Percentiles rank a stretch among this genome's conserved stretches.
phyloP scores from a whole-genome alignment of 129 eudicot genomes.

The Helichrysum umbraculigerum region DNA sequence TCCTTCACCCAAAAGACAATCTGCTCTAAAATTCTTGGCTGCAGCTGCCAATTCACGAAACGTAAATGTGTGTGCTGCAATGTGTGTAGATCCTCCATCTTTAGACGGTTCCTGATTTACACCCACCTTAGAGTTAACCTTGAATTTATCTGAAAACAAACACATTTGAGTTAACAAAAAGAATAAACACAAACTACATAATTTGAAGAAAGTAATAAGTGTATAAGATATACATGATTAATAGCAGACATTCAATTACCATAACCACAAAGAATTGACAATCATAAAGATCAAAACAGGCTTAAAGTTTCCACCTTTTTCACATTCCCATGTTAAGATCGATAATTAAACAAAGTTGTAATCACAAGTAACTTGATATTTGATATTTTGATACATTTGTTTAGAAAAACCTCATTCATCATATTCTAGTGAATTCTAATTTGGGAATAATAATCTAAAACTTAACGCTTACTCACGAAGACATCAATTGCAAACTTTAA shows the following conservation, averaged over 20 bases:
- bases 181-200: background rate
- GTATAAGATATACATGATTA: background rate
- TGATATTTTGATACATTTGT: background rate
- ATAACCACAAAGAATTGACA: background rate
- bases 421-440: constrained; percentile 4
- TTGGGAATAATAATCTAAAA: constrained; percentile 15
- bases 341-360: constrained; percentile 13
- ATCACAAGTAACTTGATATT: background rate
- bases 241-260: constrained; percentile 14
- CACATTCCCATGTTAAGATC: constrained; percentile 14
- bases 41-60: constrained; percentile 93
- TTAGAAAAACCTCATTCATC: background rate
- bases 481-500: constrained; percentile 1
- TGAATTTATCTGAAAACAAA: constrained; percentile 54
- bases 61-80: constrained; percentile 86
- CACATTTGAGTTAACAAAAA: background rate
- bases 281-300: constrained; percentile 21
- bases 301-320: constrained; percentile 30
- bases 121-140: constrained; percentile 44
- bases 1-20: constrained; percentile 92
- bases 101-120: constrained; percentile 54
- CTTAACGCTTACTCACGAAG: constrained; percentile 21
- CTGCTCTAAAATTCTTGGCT: constrained; percentile 84
- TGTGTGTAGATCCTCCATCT: constrained; percentile 76
- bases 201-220: background rate